A percentile compares a stretch with the other conserved stretches of the same genome.
These are phyloP conservation scores for Elsinoe australis DNA, from an alignment of 2,329 filamentous ascomycete genomes.

Conservation along the genomic window DNA sequence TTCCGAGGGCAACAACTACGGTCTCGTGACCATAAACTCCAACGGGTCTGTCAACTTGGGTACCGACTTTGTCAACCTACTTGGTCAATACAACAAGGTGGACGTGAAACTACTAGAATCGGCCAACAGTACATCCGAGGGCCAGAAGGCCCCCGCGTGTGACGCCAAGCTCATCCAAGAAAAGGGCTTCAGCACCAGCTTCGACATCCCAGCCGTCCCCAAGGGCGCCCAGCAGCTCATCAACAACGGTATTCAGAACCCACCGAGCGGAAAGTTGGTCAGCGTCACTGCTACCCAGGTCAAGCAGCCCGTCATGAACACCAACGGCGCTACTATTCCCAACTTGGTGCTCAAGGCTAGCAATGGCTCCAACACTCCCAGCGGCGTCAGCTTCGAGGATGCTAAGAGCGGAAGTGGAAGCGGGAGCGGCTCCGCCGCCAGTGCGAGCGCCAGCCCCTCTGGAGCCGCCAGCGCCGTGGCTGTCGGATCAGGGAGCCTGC, in stretches of 20 bases:
- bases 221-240: slow-evolving; percentile 64
- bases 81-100: slow-evolving; percentile 65
- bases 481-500: slow-evolving; percentile 4
- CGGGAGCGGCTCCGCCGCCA: slow-evolving; percentile 9
- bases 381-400: slow-evolving; percentile 27
- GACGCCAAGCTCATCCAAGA: slow-evolving; percentile 56
- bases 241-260: slow-evolving; percentile 61
- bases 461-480: slow-evolving; percentile 15
- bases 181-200: slow-evolving; percentile 66
- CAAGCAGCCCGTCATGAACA: slow-evolving; percentile 49
- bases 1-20: slow-evolving; percentile 57
- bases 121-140: slow-evolving; percentile 50
- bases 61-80: slow-evolving; percentile 57
- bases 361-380: slow-evolving; percentile 49
- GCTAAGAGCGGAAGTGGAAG: slow-evolving; percentile 7
- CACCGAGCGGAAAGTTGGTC: slow-evolving; percentile 52
- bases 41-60: slow-evolving; percentile 39
- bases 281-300: slow-evolving; percentile 50
- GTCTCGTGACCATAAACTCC: slow-evolving; percentile 39
- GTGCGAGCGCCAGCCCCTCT: too few species aligned
- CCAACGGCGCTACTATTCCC: slow-evolving; percentile 51
- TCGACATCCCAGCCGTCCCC: slow-evolving; percentile 64
- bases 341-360: slow-evolving; percentile 53
- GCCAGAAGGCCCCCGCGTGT: slow-evolving; percentile 57
- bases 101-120: slow-evolving; percentile 61